Conservation (phyloP, 805 yeast species). For the Schizosaccharomyces cryophilus region DNA sequence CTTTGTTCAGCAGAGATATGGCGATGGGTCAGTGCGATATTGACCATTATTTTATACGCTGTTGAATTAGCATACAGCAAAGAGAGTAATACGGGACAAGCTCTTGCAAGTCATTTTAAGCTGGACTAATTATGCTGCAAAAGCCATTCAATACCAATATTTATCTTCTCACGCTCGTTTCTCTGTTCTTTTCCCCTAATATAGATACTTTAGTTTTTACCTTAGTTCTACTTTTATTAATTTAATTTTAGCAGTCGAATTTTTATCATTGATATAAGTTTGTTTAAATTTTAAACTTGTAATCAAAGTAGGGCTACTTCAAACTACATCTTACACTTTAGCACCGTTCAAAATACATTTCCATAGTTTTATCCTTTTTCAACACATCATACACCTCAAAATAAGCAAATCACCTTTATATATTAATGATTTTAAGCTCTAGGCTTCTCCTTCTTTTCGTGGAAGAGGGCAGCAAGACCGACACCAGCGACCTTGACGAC, state of each 20-base stretch:
- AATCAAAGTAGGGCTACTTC: too few species aligned
- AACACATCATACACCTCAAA: too few species aligned
- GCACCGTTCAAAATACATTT: too few species aligned
- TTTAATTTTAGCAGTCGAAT: too few species aligned
- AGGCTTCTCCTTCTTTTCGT: constrained; percentile 92
- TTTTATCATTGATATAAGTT: too few species aligned
- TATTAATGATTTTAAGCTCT: constrained; percentile 2
- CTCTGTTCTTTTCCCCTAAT: not conserved
- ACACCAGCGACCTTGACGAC: constrained; percentile 99
- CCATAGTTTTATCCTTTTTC: too few species aligned
- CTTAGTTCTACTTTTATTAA: too few species aligned
- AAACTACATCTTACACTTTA: too few species aligned
- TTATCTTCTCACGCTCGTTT: not conserved
- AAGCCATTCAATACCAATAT: not conserved
- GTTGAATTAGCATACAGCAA: constrained; percentile 28
- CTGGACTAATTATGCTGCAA: not conserved
- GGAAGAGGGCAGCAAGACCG: constrained; percentile 97
- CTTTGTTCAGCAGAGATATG: constrained; percentile 62
- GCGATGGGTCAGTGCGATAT: constrained; percentile 85
- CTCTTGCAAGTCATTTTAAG: not conserved
- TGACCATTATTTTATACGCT: constrained; percentile 55
- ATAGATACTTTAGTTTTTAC: too few species aligned
- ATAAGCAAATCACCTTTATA: not conserved
- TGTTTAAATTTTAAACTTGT: too few species aligned
- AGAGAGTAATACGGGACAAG: constrained; percentile 10